These are phyloP conservation scores for Viridothelium virens DNA, from an alignment of 495 filamentous ascomycete genomes.

Conservation along the genomic window DNA sequence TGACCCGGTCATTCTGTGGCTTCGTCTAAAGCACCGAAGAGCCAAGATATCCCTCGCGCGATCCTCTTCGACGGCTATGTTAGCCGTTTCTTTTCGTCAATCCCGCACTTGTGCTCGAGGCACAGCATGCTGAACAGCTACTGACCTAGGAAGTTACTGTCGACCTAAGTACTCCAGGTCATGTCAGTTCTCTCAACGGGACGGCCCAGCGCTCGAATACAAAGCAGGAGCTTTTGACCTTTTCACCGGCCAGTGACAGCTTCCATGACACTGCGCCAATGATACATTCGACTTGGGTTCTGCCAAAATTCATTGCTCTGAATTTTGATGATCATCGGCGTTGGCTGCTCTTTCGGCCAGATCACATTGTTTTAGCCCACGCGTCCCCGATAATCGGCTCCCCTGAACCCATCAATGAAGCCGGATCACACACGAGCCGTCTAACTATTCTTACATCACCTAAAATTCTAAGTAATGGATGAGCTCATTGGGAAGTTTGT, in stretches of 20 bases:
- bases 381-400: conserved; percentile 21
- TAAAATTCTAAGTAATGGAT: too few relatives aligned
- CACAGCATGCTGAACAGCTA: not conserved
- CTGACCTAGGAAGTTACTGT: not conserved
- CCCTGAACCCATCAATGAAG: too few relatives aligned
- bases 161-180: not conserved
- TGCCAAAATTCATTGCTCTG: conserved; percentile 14
- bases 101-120: not conserved
- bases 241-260: not conserved
- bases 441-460: too few relatives aligned
- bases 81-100: not conserved
- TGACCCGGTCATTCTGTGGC: too few relatives aligned
- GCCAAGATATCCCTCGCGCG: conserved; percentile 15
- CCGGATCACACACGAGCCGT: too few relatives aligned
- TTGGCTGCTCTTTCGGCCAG: conserved; percentile 43
- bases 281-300: conserved; percentile 7
- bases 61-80: conserved; percentile 15
- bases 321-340: conserved; percentile 23
- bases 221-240: not conserved
- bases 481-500: too few relatives aligned
- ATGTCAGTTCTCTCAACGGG: not conserved
- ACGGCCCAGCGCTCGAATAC: not conserved
- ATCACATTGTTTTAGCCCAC: conserved; percentile 32
- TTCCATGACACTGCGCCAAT: not conserved
- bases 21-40: conserved; percentile 19